These are phyloP conservation scores for Cystoisospora suis DNA, from an alignment of 169 alveolate genomes.

Conservation along the genomic window DNA sequence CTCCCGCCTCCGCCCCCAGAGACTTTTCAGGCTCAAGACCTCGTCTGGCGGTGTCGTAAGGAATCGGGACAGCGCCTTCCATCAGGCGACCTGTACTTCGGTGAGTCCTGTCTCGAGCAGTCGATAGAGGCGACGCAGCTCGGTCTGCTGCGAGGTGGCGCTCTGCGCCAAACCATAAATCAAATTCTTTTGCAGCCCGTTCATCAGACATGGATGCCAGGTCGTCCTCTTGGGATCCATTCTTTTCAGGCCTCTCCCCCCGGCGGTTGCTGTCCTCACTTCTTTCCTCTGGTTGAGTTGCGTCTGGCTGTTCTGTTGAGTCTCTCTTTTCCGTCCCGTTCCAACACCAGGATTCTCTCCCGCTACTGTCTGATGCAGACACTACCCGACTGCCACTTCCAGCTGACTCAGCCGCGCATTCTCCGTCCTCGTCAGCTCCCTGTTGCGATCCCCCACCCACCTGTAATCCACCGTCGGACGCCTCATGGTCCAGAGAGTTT, in stretches of 20 bases:
- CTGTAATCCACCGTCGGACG: neutral
- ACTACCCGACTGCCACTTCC: neutral
- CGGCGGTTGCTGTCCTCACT: too few species aligned
- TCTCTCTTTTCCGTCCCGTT: neutral
- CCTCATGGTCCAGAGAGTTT: neutral
- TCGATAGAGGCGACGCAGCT: too few species aligned
- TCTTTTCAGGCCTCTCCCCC: too few species aligned
- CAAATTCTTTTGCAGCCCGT: neutral
- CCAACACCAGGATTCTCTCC: neutral
- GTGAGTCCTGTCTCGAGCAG: too few species aligned
- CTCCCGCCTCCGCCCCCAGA: too few species aligned
- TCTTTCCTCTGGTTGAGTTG: neutral
- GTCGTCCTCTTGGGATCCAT: too few species aligned
- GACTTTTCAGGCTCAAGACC: too few species aligned
- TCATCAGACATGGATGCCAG: neutral
- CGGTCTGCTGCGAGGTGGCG: too few species aligned
- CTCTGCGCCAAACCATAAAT: slow-evolving; percentile 6
- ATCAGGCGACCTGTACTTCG: too few species aligned
- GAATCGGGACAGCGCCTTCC: too few species aligned
- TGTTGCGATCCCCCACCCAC: neutral
- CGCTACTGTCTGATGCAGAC: neutral
- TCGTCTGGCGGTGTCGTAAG: too few species aligned
- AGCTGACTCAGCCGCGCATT: neutral
- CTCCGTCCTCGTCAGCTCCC: neutral
- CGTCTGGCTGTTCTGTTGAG: neutral